Evolutionary conservation across 1,139 yeast genomes (phyloP), one percentile per base, ranked within the genome.

Genomic region (Debaryomyces robertsiae): DNA sequence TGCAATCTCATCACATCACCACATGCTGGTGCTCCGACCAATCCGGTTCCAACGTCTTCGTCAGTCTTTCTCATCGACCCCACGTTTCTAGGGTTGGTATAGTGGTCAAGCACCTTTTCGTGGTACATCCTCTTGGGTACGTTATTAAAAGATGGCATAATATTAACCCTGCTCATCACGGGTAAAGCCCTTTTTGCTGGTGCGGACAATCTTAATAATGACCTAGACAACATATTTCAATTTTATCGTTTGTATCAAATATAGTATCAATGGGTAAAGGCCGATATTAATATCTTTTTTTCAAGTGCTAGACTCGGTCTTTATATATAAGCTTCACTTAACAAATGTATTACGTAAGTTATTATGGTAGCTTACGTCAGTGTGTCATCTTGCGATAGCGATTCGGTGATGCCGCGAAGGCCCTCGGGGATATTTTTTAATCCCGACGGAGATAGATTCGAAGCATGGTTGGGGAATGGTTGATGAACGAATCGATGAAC

Each of bases 1-100:
- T 93, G 98, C 52, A 93, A 77, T 68, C 95, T 84, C 97, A 93
- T 93, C 39, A 93, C 98, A 71, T 93, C 98, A 45, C 98, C 98
- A 72, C 98, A 93, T 1, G 98, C 98, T 42, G 98, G 98, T 0
- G 98, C 98, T 41, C 98, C 93, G 14, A 93, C 98, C 33, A 93
- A 77, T 1, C 98, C 98, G 2, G 98, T 93, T 33, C 98, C 98
- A n/a, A 93, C 98, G 52, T 82, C 79, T 17, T 66, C 57, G 46
- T 81, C 79, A 47, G 75, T 76, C 68, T 91, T 90, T 66, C 90
- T 89, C 65, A 93, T 69, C 6, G 96, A 79, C 14, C 98, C 98
- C 32, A 93, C 98, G 61, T 93, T 93, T 65, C 98, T 80, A 46
- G 98, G 98, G 69, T 91, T 91, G 59, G 88, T 83, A 67, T 93